phyloP scores from a whole-genome alignment of 1,284 basidiomycete genomes.

The Heterobasidion irregulare region DNA sequence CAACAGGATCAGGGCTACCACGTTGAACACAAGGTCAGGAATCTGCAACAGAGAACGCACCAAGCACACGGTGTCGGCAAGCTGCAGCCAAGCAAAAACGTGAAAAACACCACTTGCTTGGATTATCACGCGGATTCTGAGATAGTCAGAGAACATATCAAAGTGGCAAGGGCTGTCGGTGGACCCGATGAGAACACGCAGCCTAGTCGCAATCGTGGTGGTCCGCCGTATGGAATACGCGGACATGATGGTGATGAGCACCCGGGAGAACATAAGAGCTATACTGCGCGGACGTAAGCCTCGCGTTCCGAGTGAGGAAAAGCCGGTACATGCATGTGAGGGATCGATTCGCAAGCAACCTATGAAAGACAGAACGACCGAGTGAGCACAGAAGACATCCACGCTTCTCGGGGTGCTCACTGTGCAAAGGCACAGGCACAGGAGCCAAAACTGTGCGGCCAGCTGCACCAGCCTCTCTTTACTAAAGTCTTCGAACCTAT shows the following conservation, averaged over 20 bases:
- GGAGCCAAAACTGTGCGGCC: not conserved
- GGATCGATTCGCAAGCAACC: slow-evolving; percentile 42
- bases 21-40: not conserved
- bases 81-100: not conserved
- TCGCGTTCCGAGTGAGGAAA: slow-evolving; percentile 41
- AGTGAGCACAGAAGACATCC: not conserved
- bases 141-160: slow-evolving; percentile 37
- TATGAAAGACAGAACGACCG: slow-evolving; percentile 3
- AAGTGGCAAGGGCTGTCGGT: slow-evolving; percentile 36
- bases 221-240: too few species aligned
- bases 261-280: too few species aligned
- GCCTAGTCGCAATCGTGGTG: slow-evolving; percentile 13
- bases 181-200: slow-evolving; percentile 29
- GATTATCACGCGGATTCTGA: slow-evolving; percentile 28
- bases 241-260: too few species aligned
- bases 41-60: not conserved
- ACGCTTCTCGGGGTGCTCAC: not conserved
- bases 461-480: not conserved
- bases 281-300: slow-evolving; percentile 7
- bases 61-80: not conserved
- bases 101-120: slow-evolving; percentile 26
- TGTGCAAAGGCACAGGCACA: not conserved
- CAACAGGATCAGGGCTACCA: not conserved
- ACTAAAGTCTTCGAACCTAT: not conserved
- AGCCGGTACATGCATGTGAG: slow-evolving; percentile 38